These are phyloP conservation scores for Phytophthora cactorum DNA, from an alignment of 352 stramenopile genomes.

Conservation along the genomic window DNA sequence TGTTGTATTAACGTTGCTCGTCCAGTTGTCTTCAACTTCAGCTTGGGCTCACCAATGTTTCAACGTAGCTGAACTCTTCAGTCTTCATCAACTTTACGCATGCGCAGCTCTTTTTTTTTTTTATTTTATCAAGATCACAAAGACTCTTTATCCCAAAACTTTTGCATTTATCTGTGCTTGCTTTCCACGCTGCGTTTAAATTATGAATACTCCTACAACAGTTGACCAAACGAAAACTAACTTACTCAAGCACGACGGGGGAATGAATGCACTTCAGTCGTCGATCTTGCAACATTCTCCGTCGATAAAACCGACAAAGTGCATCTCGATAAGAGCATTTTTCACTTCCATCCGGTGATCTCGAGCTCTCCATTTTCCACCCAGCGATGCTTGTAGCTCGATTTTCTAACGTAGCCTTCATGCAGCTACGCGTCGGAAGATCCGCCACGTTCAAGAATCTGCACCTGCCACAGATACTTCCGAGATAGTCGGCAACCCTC, in stretches of 20 bases:
- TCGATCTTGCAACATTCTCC: no score
- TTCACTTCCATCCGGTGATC: conserved; percentile 39
- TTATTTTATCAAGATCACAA: conserved; percentile 1
- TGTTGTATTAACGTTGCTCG: conserved; percentile 3
- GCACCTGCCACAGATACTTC: not conserved
- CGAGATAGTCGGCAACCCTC: conserved; percentile 2
- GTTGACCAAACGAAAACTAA: conserved; percentile 24
- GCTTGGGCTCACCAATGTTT: conserved; percentile 13
- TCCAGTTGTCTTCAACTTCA: conserved; percentile 22
- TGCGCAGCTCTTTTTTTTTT: no score
- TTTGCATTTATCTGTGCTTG: conserved; percentile 17
- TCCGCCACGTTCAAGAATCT: conserved; percentile 5
- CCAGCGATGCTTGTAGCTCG: not conserved
- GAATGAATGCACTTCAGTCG: conserved; percentile 6
- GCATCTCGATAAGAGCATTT: conserved; percentile 1
- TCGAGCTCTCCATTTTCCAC: conserved; percentile 12
- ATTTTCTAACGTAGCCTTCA: conserved; percentile 20
- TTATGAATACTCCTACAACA: conserved; percentile 35
- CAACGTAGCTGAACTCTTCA: conserved; percentile 14
- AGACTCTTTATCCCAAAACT: conserved; percentile 19
- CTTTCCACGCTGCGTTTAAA: conserved; percentile 23
- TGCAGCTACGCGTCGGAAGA: conserved; percentile 14
- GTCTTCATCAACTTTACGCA: not conserved
- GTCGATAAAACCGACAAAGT: not conserved
- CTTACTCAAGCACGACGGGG: conserved; percentile 8